phyloP scores from a whole-genome alignment of 345 rosid species.

The Noccaea caerulescens region DNA sequence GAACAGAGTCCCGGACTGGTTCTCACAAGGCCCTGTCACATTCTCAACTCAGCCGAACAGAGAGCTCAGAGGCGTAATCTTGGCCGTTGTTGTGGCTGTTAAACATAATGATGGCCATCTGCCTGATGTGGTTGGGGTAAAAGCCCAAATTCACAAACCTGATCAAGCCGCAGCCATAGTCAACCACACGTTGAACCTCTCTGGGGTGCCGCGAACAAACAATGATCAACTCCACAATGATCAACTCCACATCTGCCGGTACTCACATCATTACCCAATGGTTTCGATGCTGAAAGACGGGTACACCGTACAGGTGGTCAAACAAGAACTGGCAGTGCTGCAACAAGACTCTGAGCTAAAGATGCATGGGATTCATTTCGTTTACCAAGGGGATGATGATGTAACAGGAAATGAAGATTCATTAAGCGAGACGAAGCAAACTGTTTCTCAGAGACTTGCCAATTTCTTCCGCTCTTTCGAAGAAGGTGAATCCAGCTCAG shows the following conservation, averaged over 20 bases:
- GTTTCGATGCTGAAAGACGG: slow-evolving; percentile 41
- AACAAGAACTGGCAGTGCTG: not conserved
- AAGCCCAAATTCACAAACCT: slow-evolving; percentile 46
- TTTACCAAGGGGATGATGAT: slow-evolving; percentile 44
- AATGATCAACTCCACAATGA: slow-evolving; percentile 59
- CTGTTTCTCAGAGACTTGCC: slow-evolving; percentile 43
- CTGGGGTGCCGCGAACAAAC: slow-evolving; percentile 57
- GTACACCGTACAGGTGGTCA: slow-evolving; percentile 34
- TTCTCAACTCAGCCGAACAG: slow-evolving; percentile 49
- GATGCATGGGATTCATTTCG: slow-evolving; percentile 41
- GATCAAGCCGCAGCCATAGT: not conserved
- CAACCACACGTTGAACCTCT: slow-evolving; percentile 39
- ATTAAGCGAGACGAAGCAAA: slow-evolving; percentile 5
- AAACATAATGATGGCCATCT: slow-evolving; percentile 39
- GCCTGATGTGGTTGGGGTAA: slow-evolving; percentile 49
- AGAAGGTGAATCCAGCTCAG: slow-evolving; percentile 26
- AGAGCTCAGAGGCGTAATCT: slow-evolving; percentile 50
- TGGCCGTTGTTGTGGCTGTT: slow-evolving; percentile 58
- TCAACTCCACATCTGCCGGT: slow-evolving; percentile 63
- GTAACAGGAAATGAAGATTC: not conserved
- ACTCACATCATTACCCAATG: slow-evolving; percentile 39
- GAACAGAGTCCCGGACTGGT: slow-evolving; percentile 62
- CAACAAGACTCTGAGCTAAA: slow-evolving; percentile 35
- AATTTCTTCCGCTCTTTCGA: slow-evolving; percentile 38
- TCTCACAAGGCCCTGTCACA: slow-evolving; percentile 41